A percentile compares a stretch with the other conserved stretches of the same genome.
Conservation (phyloP, 2,329 filamentous ascomycete species). For the Fusarium falciforme region DNA sequence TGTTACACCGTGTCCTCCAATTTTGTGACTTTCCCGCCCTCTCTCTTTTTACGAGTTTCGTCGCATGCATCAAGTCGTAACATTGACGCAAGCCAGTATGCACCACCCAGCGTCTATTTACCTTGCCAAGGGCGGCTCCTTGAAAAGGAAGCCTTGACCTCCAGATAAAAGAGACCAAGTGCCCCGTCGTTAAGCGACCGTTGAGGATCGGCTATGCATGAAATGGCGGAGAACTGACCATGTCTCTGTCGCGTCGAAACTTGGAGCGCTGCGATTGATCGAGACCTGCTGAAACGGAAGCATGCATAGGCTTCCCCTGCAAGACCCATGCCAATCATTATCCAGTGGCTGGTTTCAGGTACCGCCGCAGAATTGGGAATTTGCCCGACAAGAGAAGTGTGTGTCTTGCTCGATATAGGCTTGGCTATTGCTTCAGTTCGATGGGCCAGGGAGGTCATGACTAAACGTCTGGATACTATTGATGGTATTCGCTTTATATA, state of each 20-base stretch:
- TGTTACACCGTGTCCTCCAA: slow-evolving; percentile 7
- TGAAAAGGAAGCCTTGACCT: not conserved
- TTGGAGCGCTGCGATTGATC: not conserved
- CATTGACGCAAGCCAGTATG: slow-evolving; percentile 1
- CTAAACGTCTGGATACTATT: not conserved
- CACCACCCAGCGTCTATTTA: not conserved
- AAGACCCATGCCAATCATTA: not conserved
- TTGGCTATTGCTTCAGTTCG: not conserved
- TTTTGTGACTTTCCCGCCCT: not conserved
- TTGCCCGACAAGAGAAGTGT: not conserved
- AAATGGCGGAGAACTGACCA: not conserved
- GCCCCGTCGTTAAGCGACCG: not conserved
- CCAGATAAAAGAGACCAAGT: not conserved
- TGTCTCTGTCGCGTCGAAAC: not conserved
- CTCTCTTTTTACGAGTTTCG: slow-evolving; percentile 3
- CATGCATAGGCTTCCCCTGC: not conserved
- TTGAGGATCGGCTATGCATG: not conserved
- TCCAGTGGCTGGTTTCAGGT: not conserved
- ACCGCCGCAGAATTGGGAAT: not conserved
- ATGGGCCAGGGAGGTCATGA: not conserved
- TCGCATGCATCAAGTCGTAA: slow-evolving; percentile 1
- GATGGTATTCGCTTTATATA: not conserved
- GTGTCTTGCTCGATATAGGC: not conserved
- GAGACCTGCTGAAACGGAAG: not conserved
- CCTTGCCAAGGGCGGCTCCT: not conserved